Conservation (phyloP, 2,329 filamentous ascomycete species). For the Escovopsis sp. region DNA sequence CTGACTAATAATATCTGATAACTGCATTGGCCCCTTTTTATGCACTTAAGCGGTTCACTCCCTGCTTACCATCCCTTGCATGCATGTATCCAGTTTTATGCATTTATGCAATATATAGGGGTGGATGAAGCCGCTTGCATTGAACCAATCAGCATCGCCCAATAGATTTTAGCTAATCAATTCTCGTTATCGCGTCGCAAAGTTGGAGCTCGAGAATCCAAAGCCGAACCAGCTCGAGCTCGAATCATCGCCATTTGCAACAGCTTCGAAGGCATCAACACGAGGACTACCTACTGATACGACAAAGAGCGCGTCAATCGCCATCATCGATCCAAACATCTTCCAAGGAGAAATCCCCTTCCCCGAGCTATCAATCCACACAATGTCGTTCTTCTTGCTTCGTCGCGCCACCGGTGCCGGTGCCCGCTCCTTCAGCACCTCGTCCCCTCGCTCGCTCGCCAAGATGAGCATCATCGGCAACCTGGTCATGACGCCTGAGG, state of each 20-base stretch:
- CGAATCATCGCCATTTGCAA: too few relatives aligned
- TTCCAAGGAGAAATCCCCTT: constrained; percentile 3
- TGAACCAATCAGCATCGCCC: neutral
- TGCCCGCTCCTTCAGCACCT: constrained; percentile 63
- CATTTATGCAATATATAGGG: neutral
- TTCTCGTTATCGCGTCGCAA: neutral
- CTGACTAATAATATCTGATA: neutral
- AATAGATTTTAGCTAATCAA: neutral
- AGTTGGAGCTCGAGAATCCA: neutral
- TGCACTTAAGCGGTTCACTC: neutral
- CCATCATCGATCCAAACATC: neutral
- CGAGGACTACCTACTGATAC: neutral
- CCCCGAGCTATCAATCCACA: neutral
- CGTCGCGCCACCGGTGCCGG: constrained; percentile 32
- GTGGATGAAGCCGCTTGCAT: neutral
- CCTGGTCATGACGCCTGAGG: constrained; percentile 65
- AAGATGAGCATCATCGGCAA: constrained; percentile 79
- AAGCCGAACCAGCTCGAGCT: too few relatives aligned
- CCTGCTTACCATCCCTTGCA: neutral
- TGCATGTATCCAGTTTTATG: neutral
- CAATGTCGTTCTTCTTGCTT: constrained; percentile 36
- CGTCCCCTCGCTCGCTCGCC: constrained; percentile 50
- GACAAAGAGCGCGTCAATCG: too few relatives aligned
- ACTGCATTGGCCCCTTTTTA: neutral
- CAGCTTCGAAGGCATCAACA: neutral